phyloP scores from a whole-genome alignment of 129 eudicot species.

The Logfia minima region DNA sequence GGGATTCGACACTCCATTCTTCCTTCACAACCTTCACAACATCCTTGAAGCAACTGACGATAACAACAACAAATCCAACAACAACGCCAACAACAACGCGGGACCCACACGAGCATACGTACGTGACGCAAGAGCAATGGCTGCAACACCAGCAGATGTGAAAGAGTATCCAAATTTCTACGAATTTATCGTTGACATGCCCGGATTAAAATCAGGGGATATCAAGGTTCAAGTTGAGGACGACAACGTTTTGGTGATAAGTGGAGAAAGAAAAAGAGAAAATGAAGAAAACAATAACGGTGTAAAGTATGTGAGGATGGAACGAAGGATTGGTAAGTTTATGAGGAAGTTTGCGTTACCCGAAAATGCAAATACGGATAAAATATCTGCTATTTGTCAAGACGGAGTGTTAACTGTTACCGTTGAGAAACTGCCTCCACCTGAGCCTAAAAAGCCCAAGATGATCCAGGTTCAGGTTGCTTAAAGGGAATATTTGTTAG shows the following conservation, averaged over 20 bases:
- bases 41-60: background rate
- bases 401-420: background rate
- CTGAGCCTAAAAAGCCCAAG: background rate
- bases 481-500: background rate
- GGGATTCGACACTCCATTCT: background rate
- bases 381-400: background rate
- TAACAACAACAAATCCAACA: background rate
- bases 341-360: slow-evolving; percentile 9
- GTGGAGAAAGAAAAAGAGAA: background rate
- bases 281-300: slow-evolving; percentile 3
- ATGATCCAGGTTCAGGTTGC: background rate
- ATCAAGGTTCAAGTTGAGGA: slow-evolving; percentile 9
- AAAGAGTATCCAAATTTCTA: slow-evolving; percentile 1
- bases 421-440: background rate
- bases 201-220: slow-evolving; percentile 2
- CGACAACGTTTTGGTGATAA: slow-evolving; percentile 2
- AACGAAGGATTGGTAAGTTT: background rate
- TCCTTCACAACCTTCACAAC: background rate
- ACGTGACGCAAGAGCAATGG: slow-evolving; percentile 8
- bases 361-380: background rate
- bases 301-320: background rate
- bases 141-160: slow-evolving; percentile 10
- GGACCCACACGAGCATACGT: background rate
- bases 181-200: slow-evolving; percentile 8
- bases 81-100: background rate